Evolutionary conservation across 2,329 filamentous ascomycete species (phyloP), one percentile per base, ranked within the genome.

Genomic region (Cadophora sp.): DNA sequence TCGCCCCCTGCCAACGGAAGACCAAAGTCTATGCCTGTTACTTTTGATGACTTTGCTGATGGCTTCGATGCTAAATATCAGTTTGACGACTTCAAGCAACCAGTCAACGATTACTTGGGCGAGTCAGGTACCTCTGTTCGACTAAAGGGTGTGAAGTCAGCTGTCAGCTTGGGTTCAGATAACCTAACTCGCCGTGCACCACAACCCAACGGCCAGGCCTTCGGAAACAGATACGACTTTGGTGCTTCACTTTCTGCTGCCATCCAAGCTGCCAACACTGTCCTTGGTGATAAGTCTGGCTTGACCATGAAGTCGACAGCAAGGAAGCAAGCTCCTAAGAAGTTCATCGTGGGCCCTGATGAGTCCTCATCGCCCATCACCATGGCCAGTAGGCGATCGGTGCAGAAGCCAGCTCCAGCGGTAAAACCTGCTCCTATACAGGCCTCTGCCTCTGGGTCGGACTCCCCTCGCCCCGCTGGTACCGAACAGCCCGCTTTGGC

Each of bases 211-310:
- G 88, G 89, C 30, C 89, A 92, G 73, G 91, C 90, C 20, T 97
- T 98, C 78, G 92, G 93, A 56, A 94, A 94, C 79, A 91, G 96
- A 63, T 99, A 99, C 78, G 95, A 98, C 81, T 98, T 99, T 78
- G 90, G 92, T 68, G 93, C 93, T n/a, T 98, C 96, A 0, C 85
- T 98, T 36, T 90, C 86, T 62, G 93, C 94, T 61, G 94, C 93
- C 14, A 91, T 95, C 77, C 89, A 90, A 75, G 89, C 87, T 33
- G 89, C 91, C 56, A 91, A 92, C 76, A 88, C 88, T 70, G 83
- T 83, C 16, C 80, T 86, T 71, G 82, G 84, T 70, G 86, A 89
- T 78, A 81, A 83, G 75, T 85, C 89, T 75, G 82, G 84, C 62
- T 77, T 90, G 79, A 75, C 81, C 64, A 80, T 81, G 72, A 82